Base-by-base conservation (phyloP, 305 asterid species). In the Solanum hybrid region DNA sequence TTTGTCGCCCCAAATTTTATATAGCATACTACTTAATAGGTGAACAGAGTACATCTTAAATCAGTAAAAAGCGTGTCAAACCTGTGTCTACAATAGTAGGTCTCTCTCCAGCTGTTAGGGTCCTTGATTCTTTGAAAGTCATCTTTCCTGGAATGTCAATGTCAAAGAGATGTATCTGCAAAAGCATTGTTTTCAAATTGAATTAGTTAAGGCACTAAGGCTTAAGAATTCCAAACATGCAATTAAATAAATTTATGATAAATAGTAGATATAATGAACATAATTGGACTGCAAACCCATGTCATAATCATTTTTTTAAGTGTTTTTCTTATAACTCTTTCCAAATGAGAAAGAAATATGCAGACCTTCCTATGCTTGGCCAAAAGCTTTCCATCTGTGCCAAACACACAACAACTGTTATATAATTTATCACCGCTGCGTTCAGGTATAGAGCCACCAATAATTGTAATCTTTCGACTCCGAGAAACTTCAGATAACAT, bases 11-110 rank as follows among this genome's bases (percentile, higher is more conserved):
- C 88, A 51, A 17, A 45, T 4, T 83, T 83, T 83, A 26, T 27
- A 82, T 57, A 80, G 33, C 20, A 83, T 15, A 29, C 9, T 14
- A 82, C 3, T 41, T 24, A 83, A 83, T 41, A 83, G 11, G 87
- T 84, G 27, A 84, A 45, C 26, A 84, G 11, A 29, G 75, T 51
- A 84, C 24, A 51, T 27, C 31, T 51, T 51, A 84, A 10, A 45
- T 51, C 3, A 7, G 76, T 51, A 51, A 15, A 51, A 84, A 84
- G 76, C 20, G 3, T 51, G 88, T 84, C 76, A 79, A 89, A 96
- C 99, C 98, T 93, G 99, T 97, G 90, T 97, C 99, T 61, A 96
- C 99, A 78, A 96, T 90, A 86, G 99, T 96, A 78, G 98, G 98
- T 87, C 92, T 94, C 91, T 92, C 97, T 94, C 98, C 98, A 37